phyloP scores from a whole-genome alignment of 768 basidiomycete species.

The Amanita thiersii region DNA sequence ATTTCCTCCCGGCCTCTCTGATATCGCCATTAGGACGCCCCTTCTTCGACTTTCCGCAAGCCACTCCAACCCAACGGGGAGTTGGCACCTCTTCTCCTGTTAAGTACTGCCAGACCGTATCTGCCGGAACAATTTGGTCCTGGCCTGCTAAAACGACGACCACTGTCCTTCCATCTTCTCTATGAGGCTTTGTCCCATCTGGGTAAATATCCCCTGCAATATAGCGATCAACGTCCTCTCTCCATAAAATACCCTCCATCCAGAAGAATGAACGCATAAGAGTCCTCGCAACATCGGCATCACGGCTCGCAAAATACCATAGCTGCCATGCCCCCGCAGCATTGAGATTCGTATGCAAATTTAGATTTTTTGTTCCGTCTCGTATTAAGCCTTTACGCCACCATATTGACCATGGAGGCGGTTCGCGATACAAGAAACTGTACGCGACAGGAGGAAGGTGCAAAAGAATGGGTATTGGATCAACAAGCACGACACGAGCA shows the following conservation, averaged over 20 bases:
- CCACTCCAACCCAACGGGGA: slow-evolving; percentile 16
- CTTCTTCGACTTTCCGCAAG: slow-evolving; percentile 5
- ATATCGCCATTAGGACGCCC: background rate
- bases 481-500: slow-evolving; percentile 41
- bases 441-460: slow-evolving; percentile 55
- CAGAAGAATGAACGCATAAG: slow-evolving; percentile 60
- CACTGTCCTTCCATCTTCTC: slow-evolving; percentile 14
- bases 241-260: slow-evolving; percentile 54
- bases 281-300: slow-evolving; percentile 52
- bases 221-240: slow-evolving; percentile 38
- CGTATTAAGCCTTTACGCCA: background rate
- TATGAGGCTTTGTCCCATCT: background rate
- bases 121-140: slow-evolving; percentile 33
- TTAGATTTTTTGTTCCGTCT: background rate
- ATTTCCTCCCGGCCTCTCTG: slow-evolving; percentile 3
- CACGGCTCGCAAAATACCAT: slow-evolving; percentile 61
- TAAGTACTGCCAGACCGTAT: slow-evolving; percentile 26
- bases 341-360: slow-evolving; percentile 23
- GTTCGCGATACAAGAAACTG: slow-evolving; percentile 56
- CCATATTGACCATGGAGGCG: slow-evolving; percentile 12
- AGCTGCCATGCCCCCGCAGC: slow-evolving; percentile 47
- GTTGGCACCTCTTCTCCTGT: slow-evolving; percentile 19
- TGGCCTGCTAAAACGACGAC: slow-evolving; percentile 26
- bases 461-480: slow-evolving; percentile 59
- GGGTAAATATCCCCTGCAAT: slow-evolving; percentile 8